Evolutionary conservation across 257 asterid species (phyloP).

Genomic region (Misopates orontium): DNA sequence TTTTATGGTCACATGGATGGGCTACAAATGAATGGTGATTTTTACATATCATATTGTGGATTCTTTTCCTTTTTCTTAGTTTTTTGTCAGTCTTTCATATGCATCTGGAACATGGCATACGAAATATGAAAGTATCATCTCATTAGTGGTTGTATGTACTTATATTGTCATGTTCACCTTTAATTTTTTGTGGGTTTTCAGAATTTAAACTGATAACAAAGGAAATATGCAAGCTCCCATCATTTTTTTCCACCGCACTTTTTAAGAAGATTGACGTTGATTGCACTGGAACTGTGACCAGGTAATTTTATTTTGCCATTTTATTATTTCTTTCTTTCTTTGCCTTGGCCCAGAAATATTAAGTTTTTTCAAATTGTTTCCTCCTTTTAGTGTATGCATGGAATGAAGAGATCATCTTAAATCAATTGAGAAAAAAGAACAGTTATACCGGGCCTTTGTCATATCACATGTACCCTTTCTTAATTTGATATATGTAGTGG

Average conservation of each 20-base stretch:
- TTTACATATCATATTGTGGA: conserved; percentile 23
- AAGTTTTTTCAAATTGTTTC: neutral
- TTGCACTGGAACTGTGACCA: conserved; percentile 71
- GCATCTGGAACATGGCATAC: conserved; percentile 22
- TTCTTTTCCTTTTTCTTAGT: conserved; percentile 22
- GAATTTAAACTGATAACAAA: conserved; percentile 91
- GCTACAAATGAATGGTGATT: conserved; percentile 85
- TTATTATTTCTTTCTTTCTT: neutral
- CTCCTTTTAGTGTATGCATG: neutral
- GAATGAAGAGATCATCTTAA: neutral
- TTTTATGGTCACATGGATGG: conserved; percentile 92
- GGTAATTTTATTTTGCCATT: conserved; percentile 43
- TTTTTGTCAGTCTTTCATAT: conserved; percentile 22
- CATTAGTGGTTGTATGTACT: conserved; percentile 8
- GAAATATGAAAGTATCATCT: conserved; percentile 11
- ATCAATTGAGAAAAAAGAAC: conserved; percentile 5
- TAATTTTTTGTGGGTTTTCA: conserved; percentile 41
- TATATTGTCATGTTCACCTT: neutral
- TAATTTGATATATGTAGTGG: neutral
- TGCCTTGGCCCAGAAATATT: conserved; percentile 4
- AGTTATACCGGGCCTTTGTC: conserved; percentile 6
- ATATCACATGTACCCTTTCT: conserved; percentile 10
- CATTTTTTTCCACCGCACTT: conserved; percentile 85
- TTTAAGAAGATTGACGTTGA: conserved; percentile 81
- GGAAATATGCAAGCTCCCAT: conserved; percentile 98